Conservation (phyloP, 2,329 filamentous ascomycete genomes). For the Beauveria pseudobassiana region DNA sequence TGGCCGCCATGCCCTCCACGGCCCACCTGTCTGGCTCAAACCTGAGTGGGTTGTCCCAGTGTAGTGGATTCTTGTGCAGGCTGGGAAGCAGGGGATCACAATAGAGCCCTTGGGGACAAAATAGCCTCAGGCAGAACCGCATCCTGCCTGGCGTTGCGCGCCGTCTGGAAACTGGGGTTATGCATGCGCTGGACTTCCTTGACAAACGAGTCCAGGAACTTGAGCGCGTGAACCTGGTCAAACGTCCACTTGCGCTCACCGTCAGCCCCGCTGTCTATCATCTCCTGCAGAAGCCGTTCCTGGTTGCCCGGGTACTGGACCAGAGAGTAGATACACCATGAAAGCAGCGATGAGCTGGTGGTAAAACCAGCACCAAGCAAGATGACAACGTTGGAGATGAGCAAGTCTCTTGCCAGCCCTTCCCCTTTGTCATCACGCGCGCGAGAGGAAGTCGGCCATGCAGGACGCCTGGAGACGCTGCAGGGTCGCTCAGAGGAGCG, state of each 20-base stretch:
- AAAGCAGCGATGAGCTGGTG: slow-evolving; percentile 44
- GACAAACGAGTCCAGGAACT: slow-evolving; percentile 44
- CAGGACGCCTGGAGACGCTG: not conserved
- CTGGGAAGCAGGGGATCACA: slow-evolving; percentile 39
- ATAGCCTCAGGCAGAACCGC: slow-evolving; percentile 46
- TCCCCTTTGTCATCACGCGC: slow-evolving; percentile 43
- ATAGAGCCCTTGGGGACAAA: slow-evolving; percentile 38
- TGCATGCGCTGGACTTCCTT: slow-evolving; percentile 49
- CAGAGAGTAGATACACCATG: slow-evolving; percentile 44
- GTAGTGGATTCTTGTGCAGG: slow-evolving; percentile 38
- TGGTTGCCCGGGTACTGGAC: slow-evolving; percentile 43
- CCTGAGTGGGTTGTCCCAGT: slow-evolving; percentile 45
- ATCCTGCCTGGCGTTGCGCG: slow-evolving; percentile 42
- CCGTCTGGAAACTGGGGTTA: slow-evolving; percentile 50
- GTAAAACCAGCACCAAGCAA: slow-evolving; percentile 46
- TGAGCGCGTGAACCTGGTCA: slow-evolving; percentile 34
- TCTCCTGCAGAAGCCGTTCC: slow-evolving; percentile 44
- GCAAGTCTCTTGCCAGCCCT: slow-evolving; percentile 31
- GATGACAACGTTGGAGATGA: slow-evolving; percentile 29
- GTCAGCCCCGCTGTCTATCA: slow-evolving; percentile 36
- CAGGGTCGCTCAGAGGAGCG: not conserved
- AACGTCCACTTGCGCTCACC: slow-evolving; percentile 32
- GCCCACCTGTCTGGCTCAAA: slow-evolving; percentile 52
- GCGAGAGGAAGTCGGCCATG: slow-evolving; percentile 38
- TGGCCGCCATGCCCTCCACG: slow-evolving; percentile 32